Conservation (phyloP, 768 basidiomycete species). For the Rubroboletus pulcherrimus region DNA sequence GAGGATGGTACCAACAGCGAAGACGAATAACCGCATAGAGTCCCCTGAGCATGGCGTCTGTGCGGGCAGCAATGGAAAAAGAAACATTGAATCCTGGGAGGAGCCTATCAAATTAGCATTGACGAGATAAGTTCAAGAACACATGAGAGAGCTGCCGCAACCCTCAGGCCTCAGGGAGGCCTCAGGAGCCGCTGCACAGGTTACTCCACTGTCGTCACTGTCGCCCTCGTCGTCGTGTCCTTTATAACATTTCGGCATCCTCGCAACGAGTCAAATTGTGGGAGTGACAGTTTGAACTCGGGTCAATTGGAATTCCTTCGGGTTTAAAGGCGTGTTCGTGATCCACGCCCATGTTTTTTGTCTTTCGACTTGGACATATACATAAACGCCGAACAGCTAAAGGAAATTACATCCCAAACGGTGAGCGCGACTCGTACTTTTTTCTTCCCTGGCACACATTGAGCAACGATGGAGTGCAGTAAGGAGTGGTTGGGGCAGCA, state of each 20-base stretch:
- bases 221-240: not conserved
- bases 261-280: constrained; percentile 1
- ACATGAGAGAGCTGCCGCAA: not conserved
- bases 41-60: not conserved
- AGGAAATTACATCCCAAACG: constrained; percentile 1
- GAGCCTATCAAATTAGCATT: not conserved
- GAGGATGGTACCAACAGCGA: not conserved
- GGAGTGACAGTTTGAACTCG: constrained; percentile 7
- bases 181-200: not conserved
- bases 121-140: not conserved
- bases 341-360: not conserved
- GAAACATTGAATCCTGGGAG: not conserved
- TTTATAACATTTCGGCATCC: not conserved
- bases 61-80: not conserved
- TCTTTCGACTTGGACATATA: not conserved
- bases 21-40: not conserved
- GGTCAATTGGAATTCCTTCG: not conserved
- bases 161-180: too few species aligned
- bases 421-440: constrained; percentile 1
- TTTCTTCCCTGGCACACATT: not conserved
- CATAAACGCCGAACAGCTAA: not conserved
- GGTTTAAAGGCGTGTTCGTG: not conserved
- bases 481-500: not conserved
- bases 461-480: not conserved
- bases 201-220: constrained; percentile 11